Evolutionary conservation across 495 filamentous ascomycete species (phyloP), one percentile per base, ranked within the genome.

Genomic region (Thozetella sp.): DNA sequence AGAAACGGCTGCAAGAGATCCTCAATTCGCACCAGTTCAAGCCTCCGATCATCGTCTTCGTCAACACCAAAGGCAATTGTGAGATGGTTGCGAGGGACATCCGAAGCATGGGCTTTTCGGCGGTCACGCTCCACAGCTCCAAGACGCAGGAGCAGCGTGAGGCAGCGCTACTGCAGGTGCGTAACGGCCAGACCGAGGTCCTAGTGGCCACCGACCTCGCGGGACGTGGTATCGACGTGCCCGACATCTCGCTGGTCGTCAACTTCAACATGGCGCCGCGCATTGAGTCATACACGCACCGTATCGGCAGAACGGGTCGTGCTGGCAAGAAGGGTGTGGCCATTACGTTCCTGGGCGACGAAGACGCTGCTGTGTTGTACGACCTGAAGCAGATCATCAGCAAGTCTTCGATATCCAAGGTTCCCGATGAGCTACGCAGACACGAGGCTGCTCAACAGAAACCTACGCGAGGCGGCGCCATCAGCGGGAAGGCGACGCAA

Each of bases 1-100:
- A 99, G 90, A 97, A 96, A 76, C 90, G 95, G 12, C 87, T 99
- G 19, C 84, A 87, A 60, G 93, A 99, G 64, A 94, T 99, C 53
- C 88, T 99, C 51, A 82, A 81, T 25, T 93, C 91, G 0, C 81
- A 89, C 65, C 91, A 97, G 60, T 98, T 97, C 78, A 81, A 84
- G 2, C 89, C 96, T 0, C 95, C 95, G 22, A 93, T 99, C 74
- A 98, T 99, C 69, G 95, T 98, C 54, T 99, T 99, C 70, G 95
- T 99, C 83, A 99, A 99, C 74, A 97, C 98, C 89, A 99, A 98
- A 74, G 91, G 94, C 60, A 98, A 98, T 79, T 97, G 93, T 79
- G 95, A 99, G 72, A 92, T 93, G 55, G 88, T 99, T 26, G 95
- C 95, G 1, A 83, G 91, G 58, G 94, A 98, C 69, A 95, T 99